These are phyloP conservation scores for Halocafeteria seosinensis DNA, from an alignment of 108 stramenopile species.

Conservation along the genomic window DNA sequence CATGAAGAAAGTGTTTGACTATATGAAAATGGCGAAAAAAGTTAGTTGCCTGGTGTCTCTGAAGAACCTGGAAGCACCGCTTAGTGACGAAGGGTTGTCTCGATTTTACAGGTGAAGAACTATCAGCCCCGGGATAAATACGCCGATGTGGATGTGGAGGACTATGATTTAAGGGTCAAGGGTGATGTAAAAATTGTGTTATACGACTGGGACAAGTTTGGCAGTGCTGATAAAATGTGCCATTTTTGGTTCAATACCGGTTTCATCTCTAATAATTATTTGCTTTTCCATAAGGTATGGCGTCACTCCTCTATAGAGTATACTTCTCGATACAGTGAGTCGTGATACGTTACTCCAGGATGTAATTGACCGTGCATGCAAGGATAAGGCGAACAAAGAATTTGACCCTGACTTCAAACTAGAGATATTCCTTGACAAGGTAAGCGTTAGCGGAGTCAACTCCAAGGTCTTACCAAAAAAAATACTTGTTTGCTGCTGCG, in stretches of 20 bases:
- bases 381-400: slow-evolving; percentile 19
- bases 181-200: slow-evolving; percentile 20
- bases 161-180: slow-evolving; percentile 10
- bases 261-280: slow-evolving; percentile 19
- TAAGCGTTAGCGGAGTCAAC: too few species aligned
- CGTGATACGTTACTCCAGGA: too few species aligned
- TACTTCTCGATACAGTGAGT: too few species aligned
- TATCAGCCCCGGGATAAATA: slow-evolving; percentile 14
- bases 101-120: too few species aligned
- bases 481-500: too few species aligned
- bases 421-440: slow-evolving; percentile 2
- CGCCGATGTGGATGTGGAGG: slow-evolving; percentile 15
- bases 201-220: slow-evolving; percentile 18
- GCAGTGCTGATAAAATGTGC: slow-evolving; percentile 3
- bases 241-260: slow-evolving; percentile 27
- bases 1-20: slow-evolving; percentile 6
- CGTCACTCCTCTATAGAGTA: too few species aligned
- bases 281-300: slow-evolving; percentile 24
- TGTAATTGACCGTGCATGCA: slow-evolving; percentile 27
- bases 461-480: too few species aligned
- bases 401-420: slow-evolving; percentile 23
- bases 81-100: background rate
- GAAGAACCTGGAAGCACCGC: too few species aligned
- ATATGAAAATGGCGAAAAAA: slow-evolving; percentile 2
- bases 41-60: too few species aligned